Conservation (phyloP, 805 yeast genomes). For the Suhomyces xylopsoci region DNA sequence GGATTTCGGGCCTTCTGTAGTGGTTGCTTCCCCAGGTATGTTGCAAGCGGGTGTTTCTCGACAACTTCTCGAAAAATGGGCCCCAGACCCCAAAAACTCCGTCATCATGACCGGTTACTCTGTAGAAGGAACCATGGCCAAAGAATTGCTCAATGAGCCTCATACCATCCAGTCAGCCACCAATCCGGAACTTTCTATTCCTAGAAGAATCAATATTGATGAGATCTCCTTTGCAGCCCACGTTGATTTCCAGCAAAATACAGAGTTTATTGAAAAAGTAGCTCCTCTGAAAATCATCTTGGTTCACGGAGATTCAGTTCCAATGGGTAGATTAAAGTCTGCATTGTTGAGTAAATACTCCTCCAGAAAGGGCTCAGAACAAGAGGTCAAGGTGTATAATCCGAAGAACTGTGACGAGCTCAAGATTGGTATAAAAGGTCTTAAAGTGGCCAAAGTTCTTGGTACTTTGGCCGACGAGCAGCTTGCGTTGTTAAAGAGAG, state of each 20-base stretch:
- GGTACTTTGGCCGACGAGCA: slow-evolving; percentile 52
- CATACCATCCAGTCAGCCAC: slow-evolving; percentile 77
- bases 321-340: slow-evolving; percentile 97
- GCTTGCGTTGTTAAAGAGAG: slow-evolving; percentile 36
- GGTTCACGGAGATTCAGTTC: slow-evolving; percentile 96
- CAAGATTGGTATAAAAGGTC: slow-evolving; percentile 72
- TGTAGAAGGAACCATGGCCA: slow-evolving; percentile 98
- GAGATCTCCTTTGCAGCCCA: slow-evolving; percentile 99
- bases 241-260: slow-evolving; percentile 91
- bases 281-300: slow-evolving; percentile 82
- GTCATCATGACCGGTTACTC: slow-evolving; percentile 94
- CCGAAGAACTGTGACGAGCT: slow-evolving; percentile 89
- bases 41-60: slow-evolving; percentile 93
- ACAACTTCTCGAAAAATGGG: slow-evolving; percentile 90
- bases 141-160: slow-evolving; percentile 83
- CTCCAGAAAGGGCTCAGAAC: slow-evolving; percentile 75
- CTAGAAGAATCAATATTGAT: slow-evolving; percentile 82
- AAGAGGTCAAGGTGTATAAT: slow-evolving; percentile 86
- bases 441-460: slow-evolving; percentile 73
- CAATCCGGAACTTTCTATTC: slow-evolving; percentile 81
- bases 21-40: slow-evolving; percentile 98
- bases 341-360: slow-evolving; percentile 87
- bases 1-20: slow-evolving; percentile 94
- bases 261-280: slow-evolving; percentile 85
- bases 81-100: slow-evolving; percentile 90